Evolutionary conservation across 2,329 filamentous ascomycete species (phyloP), one percentile per base, ranked within the genome.

Genomic region (Colletotrichum sublineola): DNA sequence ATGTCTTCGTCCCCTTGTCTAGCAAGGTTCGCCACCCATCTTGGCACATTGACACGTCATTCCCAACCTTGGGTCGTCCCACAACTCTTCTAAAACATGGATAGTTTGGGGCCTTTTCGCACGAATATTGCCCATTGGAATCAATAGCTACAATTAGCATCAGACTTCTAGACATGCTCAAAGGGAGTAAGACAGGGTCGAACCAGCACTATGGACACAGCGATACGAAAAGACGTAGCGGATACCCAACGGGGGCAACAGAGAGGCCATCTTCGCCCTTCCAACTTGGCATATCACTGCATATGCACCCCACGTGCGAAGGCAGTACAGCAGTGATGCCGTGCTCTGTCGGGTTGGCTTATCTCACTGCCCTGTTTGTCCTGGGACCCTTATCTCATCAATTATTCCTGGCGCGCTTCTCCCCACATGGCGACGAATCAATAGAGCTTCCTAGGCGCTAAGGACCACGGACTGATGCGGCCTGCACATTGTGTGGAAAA

Each of bases 301-400:
- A 52, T 63, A 69, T 72, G 69, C 66, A 73, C 67, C 66, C 67
- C 60, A 70, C 70, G 53, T 52, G 48, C 44, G 53, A 48, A 69
- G 50, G 66, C 53, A 60, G 40, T 20, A 33, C 44, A 24, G 24
- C 24, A 60, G 31, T 38, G 44, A 56, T 42, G 50, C 52, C 5
- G 48, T 61, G 52, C 42, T 46, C 44, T 48, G 46, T 48, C 60
- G 20, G 44, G n/a, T n/a, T 38, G 31, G 61, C 33, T 61, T 52
- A 64, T 65, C 70, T 48, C 67, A 56, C 60, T 50, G 40, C 60
- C 44, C 48, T 56, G 50, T 48, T 63, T 48, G 42, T 58, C 56
- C 38, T 63, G 44, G 36, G 40, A n/a, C 36, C n/a, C 69, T 71
- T 63, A 63, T 63, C 65, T 40, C 29, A 40, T 29, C 52, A 40